Base-by-base conservation (phyloP, 73 alveolate genomes). In the Effrenium voratum region DNA sequence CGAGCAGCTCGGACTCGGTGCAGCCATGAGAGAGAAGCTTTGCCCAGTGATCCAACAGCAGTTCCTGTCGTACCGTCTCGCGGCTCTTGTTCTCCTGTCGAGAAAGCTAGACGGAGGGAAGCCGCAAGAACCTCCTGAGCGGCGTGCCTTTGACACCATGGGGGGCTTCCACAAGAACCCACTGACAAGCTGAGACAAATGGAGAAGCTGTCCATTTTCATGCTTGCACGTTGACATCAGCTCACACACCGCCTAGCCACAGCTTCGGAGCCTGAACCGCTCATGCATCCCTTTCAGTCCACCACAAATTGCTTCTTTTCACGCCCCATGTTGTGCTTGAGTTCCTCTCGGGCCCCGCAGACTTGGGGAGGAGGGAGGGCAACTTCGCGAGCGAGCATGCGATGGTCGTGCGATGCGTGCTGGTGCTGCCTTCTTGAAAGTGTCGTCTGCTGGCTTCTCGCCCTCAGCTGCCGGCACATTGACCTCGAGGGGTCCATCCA, bases 401-500 rank as follows among this genome's bases (percentile, higher is more conserved):
- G n/a, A n/a, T n/a, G n/a, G n/a, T n/a, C n/a, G n/a, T n/a, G n/a
- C n/a, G n/a, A n/a, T n/a, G n/a, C 63, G 8, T 12, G 26, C 63
- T 19, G 5, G 0, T 26, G 36, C 68, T n/a, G 59, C 97, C 86
- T 90, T 45, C 75, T 66, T 90, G 60, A 90, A 90, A 73, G 52
- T 90, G 76, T 45, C 75, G 43, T 90, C 97, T 43, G 97, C 59
- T 2, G 97, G 97, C 16, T 5, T 46, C 59, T 46, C 34, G 16
- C 16, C 26, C 75, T 90, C 86, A 3, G 50, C 76, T 1, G 75
- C 87, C 41, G 66, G 75, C 19, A 38, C 34, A 45, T 90, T 90
- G 46, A 90, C 97, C 52, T 40, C 73, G 36, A 90, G 43, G 6
- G 97, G 97, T 16, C 97, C 97, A 22, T 90, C 97, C 72, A 90